Percentiles rank a stretch among this genome's conserved stretches.
These are phyloP conservation scores for Schrenkiella parvula DNA, from an alignment of 345 rosid genomes.

Conservation along the genomic window DNA sequence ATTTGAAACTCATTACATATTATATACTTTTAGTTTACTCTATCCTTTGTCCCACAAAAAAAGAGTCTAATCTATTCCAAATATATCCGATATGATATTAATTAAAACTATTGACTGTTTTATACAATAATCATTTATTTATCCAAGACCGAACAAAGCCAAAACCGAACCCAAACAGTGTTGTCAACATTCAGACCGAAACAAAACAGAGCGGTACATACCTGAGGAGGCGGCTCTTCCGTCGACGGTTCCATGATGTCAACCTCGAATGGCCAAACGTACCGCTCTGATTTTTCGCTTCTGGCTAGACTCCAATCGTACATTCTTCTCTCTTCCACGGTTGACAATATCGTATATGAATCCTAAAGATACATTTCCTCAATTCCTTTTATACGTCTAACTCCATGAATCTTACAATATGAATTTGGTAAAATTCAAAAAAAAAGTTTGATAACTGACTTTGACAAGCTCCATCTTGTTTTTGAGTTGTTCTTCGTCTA, in stretches of 20 bases:
- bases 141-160: background rate
- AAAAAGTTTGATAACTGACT: conserved; percentile 33
- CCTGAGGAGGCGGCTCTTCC: conserved; percentile 62
- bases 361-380: conserved; percentile 41
- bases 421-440: background rate
- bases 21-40: background rate
- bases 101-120: background rate
- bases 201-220: background rate
- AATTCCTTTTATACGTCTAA: background rate
- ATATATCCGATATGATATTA: background rate
- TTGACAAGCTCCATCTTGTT: conserved; percentile 48
- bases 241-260: conserved; percentile 45
- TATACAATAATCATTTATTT: background rate
- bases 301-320: conserved; percentile 94
- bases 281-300: conserved; percentile 48
- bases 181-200: background rate
- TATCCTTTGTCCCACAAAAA: too few relatives aligned
- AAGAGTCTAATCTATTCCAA: too few relatives aligned
- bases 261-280: conserved; percentile 74
- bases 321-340: conserved; percentile 71
- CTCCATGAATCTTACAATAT: background rate
- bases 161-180: background rate
- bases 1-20: background rate
- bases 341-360: conserved; percentile 58
- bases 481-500: conserved; percentile 51